phyloP scores from a whole-genome alignment of 352 stramenopile genomes.

The Globisporangium iwayamae region DNA sequence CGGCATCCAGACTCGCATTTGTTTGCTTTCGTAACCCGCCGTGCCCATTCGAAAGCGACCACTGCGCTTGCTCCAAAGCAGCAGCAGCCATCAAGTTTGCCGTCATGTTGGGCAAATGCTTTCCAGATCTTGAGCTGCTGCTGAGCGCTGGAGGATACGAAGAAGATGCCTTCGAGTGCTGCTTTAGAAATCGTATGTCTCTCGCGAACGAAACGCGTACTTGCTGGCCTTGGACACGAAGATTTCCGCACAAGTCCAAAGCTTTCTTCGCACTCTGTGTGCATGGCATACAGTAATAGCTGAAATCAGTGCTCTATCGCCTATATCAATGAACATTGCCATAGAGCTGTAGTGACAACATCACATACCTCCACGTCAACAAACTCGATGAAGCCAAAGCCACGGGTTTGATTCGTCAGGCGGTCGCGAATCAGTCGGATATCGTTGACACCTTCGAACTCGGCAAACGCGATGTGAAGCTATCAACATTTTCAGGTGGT shows the following conservation, averaged over 20 bases:
- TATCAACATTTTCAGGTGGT: constrained; percentile 18
- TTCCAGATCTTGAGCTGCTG: background rate
- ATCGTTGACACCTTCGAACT: constrained; percentile 59
- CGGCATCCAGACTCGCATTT: constrained; percentile 25
- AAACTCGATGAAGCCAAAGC: constrained; percentile 84
- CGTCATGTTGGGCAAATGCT: background rate
- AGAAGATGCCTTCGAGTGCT: constrained; percentile 13
- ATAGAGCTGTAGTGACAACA: too few relatives aligned
- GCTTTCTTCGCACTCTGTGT: constrained; percentile 28
- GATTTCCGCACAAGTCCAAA: constrained; percentile 24
- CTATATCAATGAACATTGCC: background rate
- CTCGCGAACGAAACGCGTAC: constrained; percentile 61
- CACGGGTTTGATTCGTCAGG: constrained; percentile 52
- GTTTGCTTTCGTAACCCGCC: constrained; percentile 18
- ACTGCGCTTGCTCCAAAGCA: constrained; percentile 78
- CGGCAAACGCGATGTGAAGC: constrained; percentile 72
- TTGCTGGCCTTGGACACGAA: constrained; percentile 33
- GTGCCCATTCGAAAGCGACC: constrained; percentile 68
- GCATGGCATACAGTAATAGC: background rate
- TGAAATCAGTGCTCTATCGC: background rate
- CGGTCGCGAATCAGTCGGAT: constrained; percentile 78
- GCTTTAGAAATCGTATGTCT: constrained; percentile 29
- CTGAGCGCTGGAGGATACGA: background rate
- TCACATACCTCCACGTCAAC: constrained; percentile 47
- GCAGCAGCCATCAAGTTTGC: constrained; percentile 52